Evolutionary conservation across 768 basidiomycete species (phyloP), one percentile per base, ranked within the genome.

Genomic region (Suillus tomentosus): DNA sequence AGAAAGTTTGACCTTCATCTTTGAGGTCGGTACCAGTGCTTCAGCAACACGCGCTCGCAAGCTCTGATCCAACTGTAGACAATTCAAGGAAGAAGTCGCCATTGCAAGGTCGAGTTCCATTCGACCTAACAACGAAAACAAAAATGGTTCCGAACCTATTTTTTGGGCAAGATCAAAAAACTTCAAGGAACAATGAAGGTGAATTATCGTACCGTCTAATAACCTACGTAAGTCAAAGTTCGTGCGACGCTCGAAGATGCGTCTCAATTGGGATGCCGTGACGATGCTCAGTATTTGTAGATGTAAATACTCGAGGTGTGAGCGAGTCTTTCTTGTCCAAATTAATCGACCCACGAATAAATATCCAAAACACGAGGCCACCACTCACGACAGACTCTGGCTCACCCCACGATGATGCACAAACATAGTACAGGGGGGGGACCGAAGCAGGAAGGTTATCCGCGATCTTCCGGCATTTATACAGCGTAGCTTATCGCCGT

Each of bases 231-330:
- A 79, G 71, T 99, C 96, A 71, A 96, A 98, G 74, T 98, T 98
- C 57, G 88, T 92, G 60, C 95, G 84, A 63, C 91, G 82, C 72
- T 95, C 89, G 69, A 99, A 99, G 70, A 96, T 91, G 39, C 87
- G 82, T 37, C 87, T 85, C 3, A 99, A 81, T 74, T 98, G 95
- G 4, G 88, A 81, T 2, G 87, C 90, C 3, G 95, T 93, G 54
- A 97, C 88, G 42, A 97, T 87, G 68, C 93, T 95, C 36, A 98
- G 77, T 62, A 99, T 92, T 77, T 97, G 96, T 3, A 98, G 81
- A 74, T 99, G 92, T 9, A 99, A 80, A 76, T 97, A 97, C 75
- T 99, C 96, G 65, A 99, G 85, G 80, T 99, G 97, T 24, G 87
- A 85, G 62, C 96, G 86, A 68, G 91, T 90, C 96, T 99, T 88